Conservation (phyloP, 139 green algal genomes). For the Picochlorum sp. region DNA sequence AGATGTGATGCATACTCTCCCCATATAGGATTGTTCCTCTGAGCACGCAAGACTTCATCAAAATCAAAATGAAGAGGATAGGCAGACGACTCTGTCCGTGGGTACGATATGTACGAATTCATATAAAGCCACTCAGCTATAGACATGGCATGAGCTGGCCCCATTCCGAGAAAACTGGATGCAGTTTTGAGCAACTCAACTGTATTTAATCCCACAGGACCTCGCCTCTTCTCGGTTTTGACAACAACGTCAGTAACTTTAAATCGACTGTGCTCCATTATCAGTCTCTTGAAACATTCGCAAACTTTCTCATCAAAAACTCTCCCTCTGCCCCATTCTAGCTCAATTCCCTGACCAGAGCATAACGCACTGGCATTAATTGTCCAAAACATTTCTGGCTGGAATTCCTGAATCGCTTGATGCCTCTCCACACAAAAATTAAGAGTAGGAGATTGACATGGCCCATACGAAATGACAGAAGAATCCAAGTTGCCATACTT, state of each 20-base stretch:
- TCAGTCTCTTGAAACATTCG: slow-evolving; percentile 18
- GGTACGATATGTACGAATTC: slow-evolving; percentile 74
- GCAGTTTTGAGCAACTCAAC: slow-evolving; percentile 79
- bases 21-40: slow-evolving; percentile 58
- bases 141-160: slow-evolving; percentile 65
- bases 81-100: slow-evolving; percentile 69
- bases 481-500: slow-evolving; percentile 86
- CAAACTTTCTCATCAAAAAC: slow-evolving; percentile 59
- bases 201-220: slow-evolving; percentile 71
- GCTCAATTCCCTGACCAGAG: slow-evolving; percentile 22
- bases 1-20: slow-evolving; percentile 60
- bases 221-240: slow-evolving; percentile 45
- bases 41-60: slow-evolving; percentile 34
- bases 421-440: slow-evolving; percentile 71
- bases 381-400: slow-evolving; percentile 69
- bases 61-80: slow-evolving; percentile 84
- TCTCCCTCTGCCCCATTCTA: slow-evolving; percentile 58
- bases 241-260: slow-evolving; percentile 35
- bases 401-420: slow-evolving; percentile 51
- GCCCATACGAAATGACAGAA: slow-evolving; percentile 70
- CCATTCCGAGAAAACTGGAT: slow-evolving; percentile 56
- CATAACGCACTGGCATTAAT: slow-evolving; percentile 34
- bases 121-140: slow-evolving; percentile 82
- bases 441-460: slow-evolving; percentile 83
- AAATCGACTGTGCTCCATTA: slow-evolving; percentile 17